Evolutionary conservation across 2,329 filamentous ascomycete species (phyloP).

Genomic region (Septoria petroselini): DNA sequence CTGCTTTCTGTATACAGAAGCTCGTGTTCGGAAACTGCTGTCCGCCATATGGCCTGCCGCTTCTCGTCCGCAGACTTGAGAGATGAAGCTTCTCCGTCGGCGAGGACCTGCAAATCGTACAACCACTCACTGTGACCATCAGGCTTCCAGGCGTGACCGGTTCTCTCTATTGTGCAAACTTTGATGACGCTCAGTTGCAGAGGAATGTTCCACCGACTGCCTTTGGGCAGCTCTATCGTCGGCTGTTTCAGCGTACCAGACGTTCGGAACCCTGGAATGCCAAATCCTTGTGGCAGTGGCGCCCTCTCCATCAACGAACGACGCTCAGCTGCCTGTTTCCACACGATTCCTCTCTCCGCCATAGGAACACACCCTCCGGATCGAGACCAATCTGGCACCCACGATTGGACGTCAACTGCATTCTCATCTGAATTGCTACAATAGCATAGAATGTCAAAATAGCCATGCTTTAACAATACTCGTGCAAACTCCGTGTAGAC

Average conservation of each 20-base stretch:
- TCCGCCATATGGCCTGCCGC: background rate
- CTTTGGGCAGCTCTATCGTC: background rate
- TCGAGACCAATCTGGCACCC: background rate
- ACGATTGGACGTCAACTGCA: background rate
- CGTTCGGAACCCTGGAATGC: background rate
- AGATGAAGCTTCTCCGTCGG: background rate
- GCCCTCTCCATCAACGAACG: too few species aligned
- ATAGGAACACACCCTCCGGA: background rate
- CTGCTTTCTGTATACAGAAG: background rate
- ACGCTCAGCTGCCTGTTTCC: too few species aligned
- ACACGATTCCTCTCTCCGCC: too few species aligned
- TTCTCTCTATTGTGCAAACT: background rate
- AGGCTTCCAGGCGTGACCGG: background rate
- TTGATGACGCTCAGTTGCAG: background rate
- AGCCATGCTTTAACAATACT: background rate
- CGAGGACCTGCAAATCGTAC: background rate
- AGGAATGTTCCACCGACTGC: background rate
- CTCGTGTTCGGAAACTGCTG: background rate
- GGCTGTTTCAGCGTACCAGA: background rate
- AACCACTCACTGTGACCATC: background rate
- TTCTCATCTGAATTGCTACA: background rate
- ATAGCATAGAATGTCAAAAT: background rate
- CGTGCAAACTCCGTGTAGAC: slow-evolving; percentile 2
- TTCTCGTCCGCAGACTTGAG: background rate
- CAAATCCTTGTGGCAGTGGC: background rate